Conservation (phyloP, 1,284 basidiomycete species). For the Trametes hirsuta region DNA sequence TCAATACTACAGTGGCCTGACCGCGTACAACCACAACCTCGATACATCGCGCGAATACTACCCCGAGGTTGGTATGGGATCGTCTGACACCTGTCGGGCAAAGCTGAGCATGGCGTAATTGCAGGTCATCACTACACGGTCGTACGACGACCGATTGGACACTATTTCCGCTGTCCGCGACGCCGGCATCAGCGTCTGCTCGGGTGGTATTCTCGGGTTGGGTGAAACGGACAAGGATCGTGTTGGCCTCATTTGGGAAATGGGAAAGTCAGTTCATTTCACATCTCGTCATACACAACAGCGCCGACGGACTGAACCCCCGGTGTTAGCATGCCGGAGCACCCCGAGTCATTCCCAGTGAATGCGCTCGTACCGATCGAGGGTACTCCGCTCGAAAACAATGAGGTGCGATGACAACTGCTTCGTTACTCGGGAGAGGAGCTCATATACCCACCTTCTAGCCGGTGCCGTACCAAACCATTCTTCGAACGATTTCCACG, state of each 20-base stretch:
- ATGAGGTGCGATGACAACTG: conserved; percentile 52
- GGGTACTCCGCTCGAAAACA: conserved; percentile 73
- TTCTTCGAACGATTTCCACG: conserved; percentile 94
- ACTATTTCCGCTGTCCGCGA: conserved; percentile 92
- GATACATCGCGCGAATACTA: conserved; percentile 98
- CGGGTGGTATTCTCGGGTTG: conserved; percentile 94
- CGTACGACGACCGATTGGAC: conserved; percentile 91
- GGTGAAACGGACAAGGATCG: conserved; percentile 92
- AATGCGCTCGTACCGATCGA: conserved; percentile 89
- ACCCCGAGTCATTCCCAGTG: conserved; percentile 98
- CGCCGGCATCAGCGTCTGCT: conserved; percentile 97
- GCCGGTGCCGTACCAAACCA: conserved; percentile 82
- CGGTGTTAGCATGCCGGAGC: conserved; percentile 79
- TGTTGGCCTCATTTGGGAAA: conserved; percentile 94
- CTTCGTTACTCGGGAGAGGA: background rate
- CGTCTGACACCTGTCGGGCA: conserved; percentile 2
- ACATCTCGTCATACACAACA: background rate
- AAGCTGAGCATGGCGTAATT: background rate
- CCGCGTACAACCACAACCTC: conserved; percentile 98
- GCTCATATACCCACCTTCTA: conserved; percentile 34
- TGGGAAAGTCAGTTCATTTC: conserved; percentile 68
- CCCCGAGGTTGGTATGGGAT: conserved; percentile 62
- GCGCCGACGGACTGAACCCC: conserved; percentile 8
- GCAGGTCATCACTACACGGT: conserved; percentile 93
- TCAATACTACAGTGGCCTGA: conserved; percentile 68